Evolutionary conservation across 306 rosid species (phyloP), one percentile per base, ranked within the genome.

Genomic region (Medicago lupulina): DNA sequence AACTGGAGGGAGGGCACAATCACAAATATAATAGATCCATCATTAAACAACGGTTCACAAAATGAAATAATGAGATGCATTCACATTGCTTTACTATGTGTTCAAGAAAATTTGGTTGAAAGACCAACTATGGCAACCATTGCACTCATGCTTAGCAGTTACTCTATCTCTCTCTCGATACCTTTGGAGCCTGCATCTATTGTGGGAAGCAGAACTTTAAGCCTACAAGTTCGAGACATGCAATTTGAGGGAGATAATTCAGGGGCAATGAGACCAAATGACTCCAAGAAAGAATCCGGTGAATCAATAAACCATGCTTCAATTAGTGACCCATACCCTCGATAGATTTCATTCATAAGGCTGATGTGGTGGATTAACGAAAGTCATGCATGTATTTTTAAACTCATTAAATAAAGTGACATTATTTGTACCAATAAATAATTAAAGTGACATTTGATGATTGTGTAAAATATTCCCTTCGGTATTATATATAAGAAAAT

Each of bases 91-190:
- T 60, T 89, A 51, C 58, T 51, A 0, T 51, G 58, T 51, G 23
- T 51, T 51, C 58, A 51, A 51, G 23, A 51, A 51, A 9, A 76
- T 84, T 0, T 88, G 85, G 75, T 15, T 43, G 53, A 23, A 9
- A 87, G 87, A 66, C 93, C 89, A 75, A 85, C 84, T 4, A 81
- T 87, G 93, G 16, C 75, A 43, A 4, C 80, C 0, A 18, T 85
- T 25, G 49, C 49, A 50, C 81, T 83, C 3, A 83, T 74, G 82
- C 84, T 85, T 7, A 79, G 18, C 19, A 83, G 89, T 18, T 7
- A 46, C 70, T 81, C 79, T 1, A 6, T 67, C 3, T 9, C 67
- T 58, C 79, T 86, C 0, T 58, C 82, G 1, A 0, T 31, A 0
- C 90, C 86, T 25, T 66, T 31, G 36, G 36, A 3, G 36, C 36